Evolutionary conservation across 2,329 filamentous ascomycete genomes (phyloP).

Genomic region (Pseudodiploospora longispora): DNA sequence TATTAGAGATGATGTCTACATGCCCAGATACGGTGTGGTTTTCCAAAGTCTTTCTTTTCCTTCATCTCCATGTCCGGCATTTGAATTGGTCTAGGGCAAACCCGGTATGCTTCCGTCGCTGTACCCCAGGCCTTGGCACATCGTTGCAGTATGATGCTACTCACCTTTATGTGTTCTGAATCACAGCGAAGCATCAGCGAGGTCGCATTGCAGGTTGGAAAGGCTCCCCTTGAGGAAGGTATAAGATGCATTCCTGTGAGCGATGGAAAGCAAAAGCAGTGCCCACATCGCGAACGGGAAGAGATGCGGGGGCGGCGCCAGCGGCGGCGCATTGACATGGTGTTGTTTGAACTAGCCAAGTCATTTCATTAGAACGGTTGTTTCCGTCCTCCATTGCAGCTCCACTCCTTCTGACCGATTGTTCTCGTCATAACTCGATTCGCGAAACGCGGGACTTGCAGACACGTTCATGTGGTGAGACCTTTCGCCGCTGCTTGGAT

Average conservation of each 20-base stretch:
- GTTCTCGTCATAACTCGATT: no score
- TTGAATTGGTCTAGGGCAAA: background rate
- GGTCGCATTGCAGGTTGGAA: conserved; percentile 9
- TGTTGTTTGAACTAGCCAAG: no score
- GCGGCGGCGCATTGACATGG: no score
- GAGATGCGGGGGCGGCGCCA: no score
- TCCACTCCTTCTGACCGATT: no score
- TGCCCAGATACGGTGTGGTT: background rate
- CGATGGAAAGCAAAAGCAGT: background rate
- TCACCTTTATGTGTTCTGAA: conserved; percentile 4
- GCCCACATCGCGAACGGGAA: no score
- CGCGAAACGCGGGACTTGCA: no score
- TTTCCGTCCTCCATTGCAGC: no score
- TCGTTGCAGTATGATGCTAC: conserved; percentile 5
- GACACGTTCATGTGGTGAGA: no score
- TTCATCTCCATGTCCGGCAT: conserved; percentile 2
- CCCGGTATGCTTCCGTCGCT: conserved; percentile 2
- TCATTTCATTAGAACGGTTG: no score
- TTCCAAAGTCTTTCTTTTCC: background rate
- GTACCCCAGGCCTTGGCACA: conserved; percentile 5
- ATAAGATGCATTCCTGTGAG: conserved; percentile 2
- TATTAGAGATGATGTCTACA: no score
- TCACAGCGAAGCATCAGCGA: conserved; percentile 6
- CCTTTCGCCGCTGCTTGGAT: no score
- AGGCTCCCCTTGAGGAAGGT: conserved; percentile 12